Evolutionary conservation across 2,329 filamentous ascomycete species (phyloP).

Genomic region (Fusarium sacchari): DNA sequence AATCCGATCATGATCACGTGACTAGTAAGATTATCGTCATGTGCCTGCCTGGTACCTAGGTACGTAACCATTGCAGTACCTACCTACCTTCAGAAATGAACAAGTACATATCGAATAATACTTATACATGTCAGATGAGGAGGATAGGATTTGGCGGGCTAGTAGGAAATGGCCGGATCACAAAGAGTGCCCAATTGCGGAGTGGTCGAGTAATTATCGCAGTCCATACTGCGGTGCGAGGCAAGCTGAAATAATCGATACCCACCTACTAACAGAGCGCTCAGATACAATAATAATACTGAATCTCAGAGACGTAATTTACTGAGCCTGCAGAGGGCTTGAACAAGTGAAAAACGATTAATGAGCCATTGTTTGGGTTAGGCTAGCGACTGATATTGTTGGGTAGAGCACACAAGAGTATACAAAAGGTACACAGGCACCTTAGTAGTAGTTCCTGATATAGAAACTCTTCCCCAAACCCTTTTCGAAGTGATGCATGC

Average conservation of each 20-base stretch:
- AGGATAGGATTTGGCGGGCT: background rate
- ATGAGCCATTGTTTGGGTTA: background rate
- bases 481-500: background rate
- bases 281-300: background rate
- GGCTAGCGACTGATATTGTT: background rate
- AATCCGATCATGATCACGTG: slow-evolving; percentile 14
- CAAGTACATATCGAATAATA: background rate
- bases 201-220: background rate
- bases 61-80: background rate
- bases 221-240: background rate
- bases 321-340: background rate
- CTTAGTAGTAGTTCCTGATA: background rate
- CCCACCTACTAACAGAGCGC: background rate
- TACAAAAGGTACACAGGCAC: background rate
- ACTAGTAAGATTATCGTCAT: background rate
- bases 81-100: too few species aligned
- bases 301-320: background rate
- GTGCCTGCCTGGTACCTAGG: too few species aligned
- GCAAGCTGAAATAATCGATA: background rate
- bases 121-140: background rate
- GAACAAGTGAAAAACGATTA: background rate
- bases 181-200: background rate
- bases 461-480: background rate
- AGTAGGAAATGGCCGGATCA: background rate
- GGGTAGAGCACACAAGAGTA: background rate